These are phyloP conservation scores for Crataegus laevigata DNA, from an alignment of 306 rosid species.

Conservation along the genomic window DNA sequence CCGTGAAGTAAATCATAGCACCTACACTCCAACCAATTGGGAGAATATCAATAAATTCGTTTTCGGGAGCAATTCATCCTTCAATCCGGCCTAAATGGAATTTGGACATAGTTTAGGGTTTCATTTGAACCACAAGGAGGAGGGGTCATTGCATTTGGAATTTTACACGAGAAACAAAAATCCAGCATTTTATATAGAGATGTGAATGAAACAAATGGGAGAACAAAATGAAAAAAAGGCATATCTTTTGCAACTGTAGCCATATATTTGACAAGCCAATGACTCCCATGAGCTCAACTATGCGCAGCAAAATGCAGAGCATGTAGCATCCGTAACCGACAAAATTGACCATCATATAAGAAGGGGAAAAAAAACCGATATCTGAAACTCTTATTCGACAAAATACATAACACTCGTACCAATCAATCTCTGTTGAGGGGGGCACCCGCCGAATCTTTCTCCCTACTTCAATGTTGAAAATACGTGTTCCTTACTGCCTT, in stretches of 20 bases:
- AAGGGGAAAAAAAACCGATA: not conserved
- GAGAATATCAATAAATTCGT: too few species aligned
- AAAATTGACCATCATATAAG: slow-evolving; percentile 4
- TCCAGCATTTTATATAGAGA: not conserved
- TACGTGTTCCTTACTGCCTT: slow-evolving; percentile 4
- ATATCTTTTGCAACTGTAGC: not conserved
- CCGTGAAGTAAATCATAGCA: too few species aligned
- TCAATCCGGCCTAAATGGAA: too few species aligned
- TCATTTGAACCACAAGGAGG: too few species aligned
- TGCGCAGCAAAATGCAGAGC: not conserved
- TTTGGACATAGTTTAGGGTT: too few species aligned
- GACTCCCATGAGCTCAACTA: not conserved
- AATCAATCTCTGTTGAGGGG: slow-evolving; percentile 1
- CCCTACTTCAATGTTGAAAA: slow-evolving; percentile 7
- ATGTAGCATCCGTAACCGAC: not conserved
- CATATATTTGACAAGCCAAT: not conserved
- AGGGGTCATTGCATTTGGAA: too few species aligned
- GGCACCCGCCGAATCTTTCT: not conserved
- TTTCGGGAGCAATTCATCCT: too few species aligned
- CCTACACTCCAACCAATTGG: too few species aligned
- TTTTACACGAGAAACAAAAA: not conserved
- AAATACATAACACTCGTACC: slow-evolving; percentile 2
- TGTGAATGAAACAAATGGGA: not conserved
- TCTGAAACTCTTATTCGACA: slow-evolving; percentile 4
- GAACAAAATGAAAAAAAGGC: not conserved